Base-by-base conservation (phyloP, 768 basidiomycete genomes). In the Filobasidium wieringae region DNA sequence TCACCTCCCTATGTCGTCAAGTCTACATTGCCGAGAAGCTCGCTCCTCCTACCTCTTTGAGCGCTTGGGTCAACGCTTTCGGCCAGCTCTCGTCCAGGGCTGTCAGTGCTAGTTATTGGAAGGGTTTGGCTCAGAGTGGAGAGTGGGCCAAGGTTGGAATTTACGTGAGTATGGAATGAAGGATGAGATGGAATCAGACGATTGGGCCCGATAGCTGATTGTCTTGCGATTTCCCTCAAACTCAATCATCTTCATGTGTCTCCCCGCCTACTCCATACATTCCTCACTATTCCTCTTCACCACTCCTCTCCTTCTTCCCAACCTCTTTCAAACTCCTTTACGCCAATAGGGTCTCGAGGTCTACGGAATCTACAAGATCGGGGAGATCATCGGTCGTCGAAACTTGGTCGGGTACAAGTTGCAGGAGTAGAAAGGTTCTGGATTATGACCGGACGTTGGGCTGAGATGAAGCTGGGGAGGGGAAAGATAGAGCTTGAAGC, bases 361-460 rank as follows among this genome's bases (percentile, higher is more conserved):
- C 7, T 75, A 73, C 65, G 71, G 70, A 58, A 68, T 75, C 64
- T 75, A 74, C 72, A 65, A 65, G 54, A 62, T 75, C 51, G 74
- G 74, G 15, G 74, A 75, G 63, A 72, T 74, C 57, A 68, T 75
- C 58, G 74, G 74, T 40, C 60, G 71, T 51, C 63, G 71, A 41
- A 66, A 71, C 66, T 33, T 75, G 11, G 68, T 74, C 51, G 74
- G 74, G 22, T 75, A 75, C 69, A 64, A 63, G 56, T 54, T 73
- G 51, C 69, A 71, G 59, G 71, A 74, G 61, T 67, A 69, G 52
- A 52, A 43, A n/a, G n/a, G n/a, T n/a, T n/a, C n/a, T n/a, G n/a
- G n/a, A n/a, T n/a, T n/a, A n/a, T n/a, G n/a, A n/a, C n/a, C n/a
- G n/a, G n/a, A n/a, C n/a, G n/a, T n/a, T n/a, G n/a, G n/a, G n/a